These are phyloP conservation scores for Nephelium lappaceum DNA, from an alignment of 345 rosid species.

Conservation along the genomic window DNA sequence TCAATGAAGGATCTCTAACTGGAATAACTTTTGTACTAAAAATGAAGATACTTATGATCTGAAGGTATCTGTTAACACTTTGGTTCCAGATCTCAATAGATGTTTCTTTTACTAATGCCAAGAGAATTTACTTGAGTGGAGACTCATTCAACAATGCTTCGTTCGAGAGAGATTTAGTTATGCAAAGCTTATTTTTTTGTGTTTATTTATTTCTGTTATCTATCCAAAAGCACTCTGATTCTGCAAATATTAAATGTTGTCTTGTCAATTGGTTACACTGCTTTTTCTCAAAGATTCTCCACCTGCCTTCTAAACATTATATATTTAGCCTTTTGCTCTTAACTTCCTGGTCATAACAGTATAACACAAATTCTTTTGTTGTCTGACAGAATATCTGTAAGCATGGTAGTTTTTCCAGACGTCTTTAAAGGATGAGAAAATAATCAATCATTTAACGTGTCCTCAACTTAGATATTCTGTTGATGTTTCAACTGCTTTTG, in stretches of 20 bases:
- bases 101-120: neutral
- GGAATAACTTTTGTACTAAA: neutral
- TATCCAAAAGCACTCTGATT: neutral
- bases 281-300: slow-evolving; percentile 4
- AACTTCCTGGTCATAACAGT: neutral
- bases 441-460: neutral
- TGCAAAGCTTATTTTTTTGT: neutral
- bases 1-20: neutral
- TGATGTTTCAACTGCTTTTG: neutral
- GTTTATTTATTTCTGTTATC: neutral
- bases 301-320: neutral
- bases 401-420: neutral
- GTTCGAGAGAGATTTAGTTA: neutral
- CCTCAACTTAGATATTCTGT: neutral
- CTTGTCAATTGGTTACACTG: neutral
- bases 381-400: neutral
- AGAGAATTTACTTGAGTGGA: neutral
- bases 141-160: neutral
- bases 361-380: neutral
- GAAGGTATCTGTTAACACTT: neutral
- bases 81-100: neutral
- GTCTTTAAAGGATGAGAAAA: neutral
- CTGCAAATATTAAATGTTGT: neutral
- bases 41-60: neutral
- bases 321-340: neutral